Percentiles rank a stretch among this genome's conserved stretches.
Conservation (phyloP, 495 filamentous ascomycete genomes). For the Daldinia childiae region DNA sequence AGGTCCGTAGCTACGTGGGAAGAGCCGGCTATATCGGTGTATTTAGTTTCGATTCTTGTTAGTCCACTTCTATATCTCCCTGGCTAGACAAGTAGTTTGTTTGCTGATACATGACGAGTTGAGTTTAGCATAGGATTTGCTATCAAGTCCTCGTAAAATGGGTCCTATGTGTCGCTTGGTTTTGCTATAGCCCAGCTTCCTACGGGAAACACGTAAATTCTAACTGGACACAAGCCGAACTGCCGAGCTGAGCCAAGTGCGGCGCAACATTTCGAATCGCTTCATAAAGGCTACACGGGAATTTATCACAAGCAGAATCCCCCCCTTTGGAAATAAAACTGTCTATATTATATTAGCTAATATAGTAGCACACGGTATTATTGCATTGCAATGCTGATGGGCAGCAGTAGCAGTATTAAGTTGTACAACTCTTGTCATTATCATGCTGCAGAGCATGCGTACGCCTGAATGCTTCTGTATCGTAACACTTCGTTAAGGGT, state of each 20-base stretch:
- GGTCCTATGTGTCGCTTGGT: background rate
- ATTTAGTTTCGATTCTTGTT: background rate
- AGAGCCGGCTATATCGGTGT: background rate
- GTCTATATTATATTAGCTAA: constrained; percentile 27
- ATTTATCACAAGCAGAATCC: background rate
- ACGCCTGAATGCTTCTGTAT: constrained; percentile 31
- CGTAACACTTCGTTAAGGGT: constrained; percentile 37
- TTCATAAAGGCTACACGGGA: background rate
- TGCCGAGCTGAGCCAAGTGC: constrained; percentile 5
- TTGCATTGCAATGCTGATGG: constrained; percentile 13
- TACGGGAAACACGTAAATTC: constrained; percentile 1
- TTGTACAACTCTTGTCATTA: constrained; percentile 35
- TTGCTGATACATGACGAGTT: background rate
- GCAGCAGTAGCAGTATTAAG: constrained; percentile 16
- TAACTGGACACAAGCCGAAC: constrained; percentile 1
- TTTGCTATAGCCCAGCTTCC: constrained; percentile 6
- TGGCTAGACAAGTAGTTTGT: background rate
- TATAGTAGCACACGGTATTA: constrained; percentile 20
- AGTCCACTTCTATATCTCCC: too few relatives aligned
- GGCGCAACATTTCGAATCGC: constrained; percentile 7
- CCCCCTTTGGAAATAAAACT: background rate
- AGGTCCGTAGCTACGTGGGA: constrained; percentile 4
- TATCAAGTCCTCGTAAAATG: background rate
- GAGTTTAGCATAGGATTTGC: background rate
- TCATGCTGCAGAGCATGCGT: constrained; percentile 36